phyloP scores from a whole-genome alignment of 257 asterid species.

The Solanum lignicaule region DNA sequence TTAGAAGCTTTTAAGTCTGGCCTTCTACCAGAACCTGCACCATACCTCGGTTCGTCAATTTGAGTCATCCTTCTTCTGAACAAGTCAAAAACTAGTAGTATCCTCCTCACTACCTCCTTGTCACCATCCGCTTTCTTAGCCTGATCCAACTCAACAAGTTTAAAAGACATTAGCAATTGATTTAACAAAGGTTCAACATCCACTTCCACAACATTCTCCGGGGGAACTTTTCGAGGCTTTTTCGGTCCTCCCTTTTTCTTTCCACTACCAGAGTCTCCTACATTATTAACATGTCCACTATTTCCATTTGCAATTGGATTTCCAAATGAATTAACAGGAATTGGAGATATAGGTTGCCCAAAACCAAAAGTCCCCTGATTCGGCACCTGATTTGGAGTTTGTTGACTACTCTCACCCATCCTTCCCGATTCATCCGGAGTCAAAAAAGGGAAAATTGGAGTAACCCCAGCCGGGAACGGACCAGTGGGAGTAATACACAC shows the following conservation, averaged over 20 bases:
- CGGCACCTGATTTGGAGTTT: slow-evolving; percentile 7
- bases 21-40: slow-evolving; percentile 43
- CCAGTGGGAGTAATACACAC: slow-evolving; percentile 84
- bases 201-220: slow-evolving; percentile 15
- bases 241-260: slow-evolving; percentile 37
- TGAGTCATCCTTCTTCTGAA: slow-evolving; percentile 52
- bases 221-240: slow-evolving; percentile 18
- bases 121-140: slow-evolving; percentile 47
- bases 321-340: slow-evolving; percentile 58
- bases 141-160: slow-evolving; percentile 39
- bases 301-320: slow-evolving; percentile 51
- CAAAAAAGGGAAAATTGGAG: slow-evolving; percentile 74
- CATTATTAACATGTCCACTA: slow-evolving; percentile 13
- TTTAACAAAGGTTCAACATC: slow-evolving; percentile 25
- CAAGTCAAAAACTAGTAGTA: slow-evolving; percentile 51
- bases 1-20: slow-evolving; percentile 60
- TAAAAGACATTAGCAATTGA: slow-evolving; percentile 24
- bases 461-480: slow-evolving; percentile 80
- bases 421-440: not conserved
- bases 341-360: slow-evolving; percentile 35
- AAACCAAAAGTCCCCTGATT: slow-evolving; percentile 24
- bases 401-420: not conserved
- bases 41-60: slow-evolving; percentile 49
- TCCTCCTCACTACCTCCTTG: slow-evolving; percentile 30
- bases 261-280: slow-evolving; percentile 24